A percentile compares a stretch with the other conserved stretches of the same genome.
phyloP scores from a whole-genome alignment of 2,329 filamentous ascomycete genomes.

The Sarocladiaceae sp. region DNA sequence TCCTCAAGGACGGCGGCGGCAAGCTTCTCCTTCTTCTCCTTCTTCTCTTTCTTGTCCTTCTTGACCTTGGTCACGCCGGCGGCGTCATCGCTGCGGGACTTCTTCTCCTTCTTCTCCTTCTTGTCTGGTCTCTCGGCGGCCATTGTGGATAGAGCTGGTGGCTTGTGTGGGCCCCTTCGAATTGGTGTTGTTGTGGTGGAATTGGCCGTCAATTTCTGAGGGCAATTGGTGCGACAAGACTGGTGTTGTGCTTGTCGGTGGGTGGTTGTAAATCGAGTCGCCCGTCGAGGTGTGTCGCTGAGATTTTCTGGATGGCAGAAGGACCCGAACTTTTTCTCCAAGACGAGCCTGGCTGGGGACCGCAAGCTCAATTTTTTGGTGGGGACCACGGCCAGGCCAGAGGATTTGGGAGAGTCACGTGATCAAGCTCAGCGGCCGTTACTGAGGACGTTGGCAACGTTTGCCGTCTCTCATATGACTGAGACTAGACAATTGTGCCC shows the following conservation, averaged over 20 bases:
- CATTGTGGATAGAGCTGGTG: conserved; percentile 28
- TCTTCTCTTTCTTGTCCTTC: conserved; percentile 61
- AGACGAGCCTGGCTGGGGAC: background rate
- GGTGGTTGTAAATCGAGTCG: too few species aligned
- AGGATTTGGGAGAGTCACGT: background rate
- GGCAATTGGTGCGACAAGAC: background rate
- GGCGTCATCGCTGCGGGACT: conserved; percentile 51
- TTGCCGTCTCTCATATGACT: background rate
- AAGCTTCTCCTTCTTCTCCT: conserved; percentile 69
- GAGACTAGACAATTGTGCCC: background rate
- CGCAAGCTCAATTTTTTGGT: conserved; percentile 7
- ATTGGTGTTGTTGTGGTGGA: conserved; percentile 11
- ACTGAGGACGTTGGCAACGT: background rate
- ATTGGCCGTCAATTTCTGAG: background rate
- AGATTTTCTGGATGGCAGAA: conserved; percentile 7
- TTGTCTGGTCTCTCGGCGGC: conserved; percentile 32
- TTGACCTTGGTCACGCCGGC: conserved; percentile 48
- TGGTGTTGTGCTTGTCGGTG: background rate
- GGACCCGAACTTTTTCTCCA: conserved; percentile 10
- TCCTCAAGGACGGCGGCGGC: conserved; percentile 57
- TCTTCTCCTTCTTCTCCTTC: conserved; percentile 48
- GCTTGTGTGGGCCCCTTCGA: conserved; percentile 16
- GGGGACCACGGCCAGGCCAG: background rate
- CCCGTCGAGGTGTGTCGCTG: too few species aligned
- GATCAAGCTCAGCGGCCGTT: background rate